Conservation (phyloP, 176 grass and related monocot species). For the Stipa capillata region DNA sequence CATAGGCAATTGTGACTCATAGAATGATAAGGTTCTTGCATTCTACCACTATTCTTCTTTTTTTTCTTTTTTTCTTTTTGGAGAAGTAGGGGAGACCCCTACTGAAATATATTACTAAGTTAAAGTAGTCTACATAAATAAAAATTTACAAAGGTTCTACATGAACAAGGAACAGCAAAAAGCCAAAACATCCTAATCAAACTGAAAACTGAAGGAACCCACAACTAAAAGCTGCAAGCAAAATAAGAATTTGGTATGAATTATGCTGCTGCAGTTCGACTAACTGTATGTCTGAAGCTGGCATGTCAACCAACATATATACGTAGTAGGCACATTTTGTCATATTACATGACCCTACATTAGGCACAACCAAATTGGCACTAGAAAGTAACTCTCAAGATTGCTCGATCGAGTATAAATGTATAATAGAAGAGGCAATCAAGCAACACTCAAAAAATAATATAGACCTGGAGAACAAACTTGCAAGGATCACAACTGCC, state of each 20-base stretch:
- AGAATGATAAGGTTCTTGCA: not conserved
- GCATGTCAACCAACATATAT: not conserved
- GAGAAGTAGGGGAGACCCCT: too few relatives aligned
- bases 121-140: not conserved
- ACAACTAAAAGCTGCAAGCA: not conserved
- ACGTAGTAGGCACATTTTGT: not conserved
- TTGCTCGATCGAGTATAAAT: not conserved
- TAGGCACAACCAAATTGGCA: constrained; percentile 4
- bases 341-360: not conserved
- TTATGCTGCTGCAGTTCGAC: not conserved
- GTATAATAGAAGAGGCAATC: not conserved
- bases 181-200: not conserved
- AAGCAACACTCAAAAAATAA: not conserved
- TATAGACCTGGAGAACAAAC: constrained; percentile 53
- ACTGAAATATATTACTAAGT: not conserved
- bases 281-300: not conserved
- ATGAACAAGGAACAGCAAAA: not conserved
- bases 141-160: not conserved
- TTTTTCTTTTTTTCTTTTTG: not conserved
- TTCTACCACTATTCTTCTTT: not conserved
- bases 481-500: constrained; percentile 6
- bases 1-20: not conserved
- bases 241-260: not conserved
- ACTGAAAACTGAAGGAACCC: not conserved
- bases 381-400: not conserved